Base-by-base conservation (phyloP, 371 early-diverging fungal species). In the Coemansia sp. region DNA sequence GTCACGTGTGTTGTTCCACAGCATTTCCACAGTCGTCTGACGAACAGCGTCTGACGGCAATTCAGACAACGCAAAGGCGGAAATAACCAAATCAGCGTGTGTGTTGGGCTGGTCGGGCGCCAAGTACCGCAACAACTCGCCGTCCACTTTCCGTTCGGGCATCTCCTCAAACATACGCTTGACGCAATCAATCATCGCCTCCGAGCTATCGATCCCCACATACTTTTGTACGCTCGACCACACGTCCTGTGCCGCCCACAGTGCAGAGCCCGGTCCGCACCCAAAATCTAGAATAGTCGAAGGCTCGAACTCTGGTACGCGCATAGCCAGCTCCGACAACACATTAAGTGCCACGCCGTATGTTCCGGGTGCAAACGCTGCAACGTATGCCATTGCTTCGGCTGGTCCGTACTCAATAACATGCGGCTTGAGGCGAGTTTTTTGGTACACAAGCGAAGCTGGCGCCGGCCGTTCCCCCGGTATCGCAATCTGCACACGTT, bases 251-350 rank as follows among this genome's bases (percentile, higher is more conserved):
- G 88, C 83, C 2, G 90, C 93, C 93, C 92, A 94, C 36, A 94
- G 80, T 7, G 87, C 91, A 4, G 94, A 91, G 28, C 92, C 96
- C 4, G 95, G 94, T 1, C 96, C 96, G 0, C 88, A 87, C 17
- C 94, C 96, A 73, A 94, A 92, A 79, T 95, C 96, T 54, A 94
- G 65, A 24, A 93, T 79, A 1, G 81, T 80, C 23, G 58, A 77
- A 0, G 95, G 94, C 2, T 69, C 53, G 64, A 91, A 86, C 19
- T 81, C 82, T 1, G 91, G 86, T 2, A 90, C 44, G 29, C 92
- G 79, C 9, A 58, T 71, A 2, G 75, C 59, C 3, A 93, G 61
- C 70, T 95, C 94, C 7, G 52, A 51, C 58, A 94, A 73, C 5
- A 94, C 89, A 70, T 89, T 90, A 57, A 65, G 70, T 2, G 86